Percentiles rank a stretch among this genome's conserved stretches.
phyloP scores from a whole-genome alignment of 129 eudicot genomes.

The Tagetes patula region DNA sequence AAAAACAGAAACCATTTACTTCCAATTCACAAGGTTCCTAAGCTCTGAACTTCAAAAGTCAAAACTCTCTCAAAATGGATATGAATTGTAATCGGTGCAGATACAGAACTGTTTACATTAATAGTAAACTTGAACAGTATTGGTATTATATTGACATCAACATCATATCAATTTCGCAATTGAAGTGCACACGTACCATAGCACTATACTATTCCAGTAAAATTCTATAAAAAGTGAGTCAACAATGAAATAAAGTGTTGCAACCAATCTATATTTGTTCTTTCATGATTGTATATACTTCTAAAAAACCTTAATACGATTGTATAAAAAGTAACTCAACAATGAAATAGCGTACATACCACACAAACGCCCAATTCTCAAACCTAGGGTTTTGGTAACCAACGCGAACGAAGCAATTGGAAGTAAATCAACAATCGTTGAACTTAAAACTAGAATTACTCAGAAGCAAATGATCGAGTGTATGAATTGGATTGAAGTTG shows the following conservation, averaged over 20 bases:
- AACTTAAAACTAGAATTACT: slow-evolving; percentile 2
- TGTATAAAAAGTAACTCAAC: not conserved
- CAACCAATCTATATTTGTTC: not conserved
- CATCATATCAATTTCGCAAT: slow-evolving; percentile 1
- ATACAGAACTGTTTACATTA: not conserved
- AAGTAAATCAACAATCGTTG: no score
- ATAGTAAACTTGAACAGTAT: not conserved
- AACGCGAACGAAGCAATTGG: not conserved
- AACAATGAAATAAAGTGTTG: not conserved
- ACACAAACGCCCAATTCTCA: slow-evolving; percentile 12
- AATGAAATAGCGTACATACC: slow-evolving; percentile 15
- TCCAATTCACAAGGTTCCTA: slow-evolving; percentile 10
- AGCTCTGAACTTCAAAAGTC: not conserved
- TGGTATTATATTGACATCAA: not conserved
- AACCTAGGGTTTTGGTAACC: slow-evolving; percentile 27
- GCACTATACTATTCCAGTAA: not conserved
- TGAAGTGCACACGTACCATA: not conserved
- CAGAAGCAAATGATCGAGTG: not conserved
- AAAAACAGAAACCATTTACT: not conserved
- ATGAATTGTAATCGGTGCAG: not conserved
- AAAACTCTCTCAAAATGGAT: not conserved
- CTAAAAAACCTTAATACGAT: not conserved
- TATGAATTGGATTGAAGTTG: not conserved
- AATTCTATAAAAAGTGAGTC: not conserved
- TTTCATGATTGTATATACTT: not conserved